Evolutionary conservation across 768 basidiomycete species (phyloP), one percentile per base, ranked within the genome.

Genomic region (Cyclocybe aegerita): DNA sequence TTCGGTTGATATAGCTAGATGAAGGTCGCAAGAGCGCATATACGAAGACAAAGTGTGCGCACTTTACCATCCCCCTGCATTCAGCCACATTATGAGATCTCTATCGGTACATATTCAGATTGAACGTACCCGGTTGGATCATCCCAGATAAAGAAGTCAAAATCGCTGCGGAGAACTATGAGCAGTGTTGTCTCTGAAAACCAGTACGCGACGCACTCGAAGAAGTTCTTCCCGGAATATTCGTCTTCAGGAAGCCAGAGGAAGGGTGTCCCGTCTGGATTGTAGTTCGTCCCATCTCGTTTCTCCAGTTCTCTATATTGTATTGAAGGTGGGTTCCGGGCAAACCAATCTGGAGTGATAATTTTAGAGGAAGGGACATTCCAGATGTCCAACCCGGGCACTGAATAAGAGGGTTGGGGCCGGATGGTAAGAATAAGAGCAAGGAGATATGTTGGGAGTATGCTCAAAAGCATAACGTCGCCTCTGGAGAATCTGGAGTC

Each of bases 51-150:
- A 23, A 33, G 39, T 7, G 33, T 11, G 71, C 81, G 59, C 68
- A 90, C 89, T 75, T 79, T 48, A 92, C 89, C 40, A 73, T 72
- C 46, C 90, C 90, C 58, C 90, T 92, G 45, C n/a, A n/a, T 61
- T 49, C 36, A 44, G 45, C 37, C 30, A 43, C 23, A 34, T 41
- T 39, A 9, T 32, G 9, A 16, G 54, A 39, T 39, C 58, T 51
- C 37, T 50, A 44, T 42, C 37, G 51, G 17, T 29, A 32, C 31
- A 39, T 61, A 34, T 57, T 51, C 16, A 32, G 14, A 33, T 7
- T 1, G 15, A 14, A 58, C 76, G 49, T 61, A 86, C 88, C 82
- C 71, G 34, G 88, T 90, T 47, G 88, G 88, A 69, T 90, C 88
- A 7, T 61, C 10, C 23, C 69, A 76, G 7, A 70, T 81, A 60